Evolutionary conservation across 2,329 filamentous ascomycete species (phyloP), one percentile per base, ranked within the genome.

Genomic region (Ceratocystis papillata): DNA sequence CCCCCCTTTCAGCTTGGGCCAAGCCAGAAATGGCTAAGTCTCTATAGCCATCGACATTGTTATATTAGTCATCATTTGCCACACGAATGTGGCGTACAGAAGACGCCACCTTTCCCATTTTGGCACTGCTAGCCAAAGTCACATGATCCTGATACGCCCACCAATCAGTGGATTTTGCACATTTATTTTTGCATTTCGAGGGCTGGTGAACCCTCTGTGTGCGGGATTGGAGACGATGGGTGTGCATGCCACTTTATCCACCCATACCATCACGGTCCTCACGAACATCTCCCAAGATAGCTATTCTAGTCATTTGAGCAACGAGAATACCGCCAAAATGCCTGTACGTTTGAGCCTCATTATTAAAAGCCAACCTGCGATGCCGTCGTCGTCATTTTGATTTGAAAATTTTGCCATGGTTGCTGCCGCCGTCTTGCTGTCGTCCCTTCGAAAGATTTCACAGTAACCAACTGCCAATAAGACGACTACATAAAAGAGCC

Each of bases 241-340:
- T 48, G 62, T 64, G 66, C 63, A 67, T 67, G 63, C 48, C 66
- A 65, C 63, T 65, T 67, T 62, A 67, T 64, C 63, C 48, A 59
- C 66, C 37, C 66, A 65, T 67, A 65, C 63, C 66, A 67, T 65
- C 63, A 55, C 66, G 41, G 64, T 57, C 57, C 48, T 65, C 53
- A 60, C 66, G 57, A 65, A 63, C 50, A 65, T 65, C 63, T 41
- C 63, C 65, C 50, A 67, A 67, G 63, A 65, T 65, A 67, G 63
- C 66, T 65, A 67, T 67, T 41, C 66, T 67, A 67, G 63, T 46
- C 63, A 67, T 67, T 67, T 67, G 66, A 65, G 64, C 66, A 67
- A 67, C 63, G 63, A 65, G 57, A 67, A 66, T 44, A 68, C 60
- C 67, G 67, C 62, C 64, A 68, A 68, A 68, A 68, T 68, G 67